Conservation (phyloP, 1,284 basidiomycete genomes). For the Boletellus deceptivus region DNA sequence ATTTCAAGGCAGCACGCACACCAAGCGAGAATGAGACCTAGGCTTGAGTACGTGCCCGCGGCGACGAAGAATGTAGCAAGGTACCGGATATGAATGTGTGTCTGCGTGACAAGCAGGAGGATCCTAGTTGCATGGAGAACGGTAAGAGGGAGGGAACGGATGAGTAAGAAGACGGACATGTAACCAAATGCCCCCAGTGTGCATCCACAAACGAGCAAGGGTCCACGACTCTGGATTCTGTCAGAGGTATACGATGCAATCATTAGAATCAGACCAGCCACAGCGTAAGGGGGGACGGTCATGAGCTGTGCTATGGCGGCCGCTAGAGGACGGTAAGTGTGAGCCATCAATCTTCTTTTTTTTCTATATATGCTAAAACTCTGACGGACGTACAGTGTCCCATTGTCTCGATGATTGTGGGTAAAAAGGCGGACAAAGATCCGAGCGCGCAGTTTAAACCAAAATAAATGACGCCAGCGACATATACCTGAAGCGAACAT, state of each 20-base stretch:
- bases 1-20: constrained; percentile 45
- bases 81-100: constrained; percentile 54
- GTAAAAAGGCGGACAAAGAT: constrained; percentile 80
- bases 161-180: constrained; percentile 19
- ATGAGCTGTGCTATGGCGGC: constrained; percentile 60
- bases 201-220: constrained; percentile 51
- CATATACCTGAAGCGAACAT: constrained; percentile 47
- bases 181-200: constrained; percentile 63
- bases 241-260: constrained; percentile 68
- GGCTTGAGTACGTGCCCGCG: constrained; percentile 65
- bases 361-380: too few species aligned
- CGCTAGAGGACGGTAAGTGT: constrained; percentile 30
- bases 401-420: constrained; percentile 77
- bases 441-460: constrained; percentile 78
- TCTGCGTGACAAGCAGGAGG: constrained; percentile 24
- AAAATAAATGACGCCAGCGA: constrained; percentile 69
- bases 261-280: constrained; percentile 67
- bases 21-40: constrained; percentile 70
- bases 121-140: constrained; percentile 13
- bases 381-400: constrained; percentile 46
- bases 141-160: constrained; percentile 2
- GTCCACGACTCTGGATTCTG: constrained; percentile 66
- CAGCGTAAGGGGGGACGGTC: constrained; percentile 82
- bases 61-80: constrained; percentile 71
- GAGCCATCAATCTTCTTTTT: not conserved